Evolutionary conservation across 208 protist genomes (phyloP).

Genomic region (Wallacemonas collosoma): DNA sequence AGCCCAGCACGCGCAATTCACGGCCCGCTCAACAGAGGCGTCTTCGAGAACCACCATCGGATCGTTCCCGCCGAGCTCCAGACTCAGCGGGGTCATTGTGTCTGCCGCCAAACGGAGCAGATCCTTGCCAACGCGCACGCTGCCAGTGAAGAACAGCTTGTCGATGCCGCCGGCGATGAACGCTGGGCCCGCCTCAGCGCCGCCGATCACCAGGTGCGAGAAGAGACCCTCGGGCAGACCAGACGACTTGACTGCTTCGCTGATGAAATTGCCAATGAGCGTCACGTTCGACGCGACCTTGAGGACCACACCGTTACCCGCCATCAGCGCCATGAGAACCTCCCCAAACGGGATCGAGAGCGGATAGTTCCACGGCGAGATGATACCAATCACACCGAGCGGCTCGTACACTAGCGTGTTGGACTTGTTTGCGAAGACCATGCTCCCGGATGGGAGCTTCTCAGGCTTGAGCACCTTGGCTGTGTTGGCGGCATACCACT

Average conservation of each 20-base stretch:
- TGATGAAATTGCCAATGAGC: constrained; percentile 67
- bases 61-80: constrained; percentile 90
- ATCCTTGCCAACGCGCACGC: constrained; percentile 75
- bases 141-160: constrained; percentile 90
- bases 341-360: constrained; percentile 86
- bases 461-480: constrained; percentile 43
- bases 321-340: constrained; percentile 82
- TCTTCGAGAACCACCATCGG: constrained; percentile 79
- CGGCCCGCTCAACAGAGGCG: constrained; percentile 74
- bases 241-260: constrained; percentile 52
- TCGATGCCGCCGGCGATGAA: constrained; percentile 52
- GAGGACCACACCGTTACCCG: constrained; percentile 77
- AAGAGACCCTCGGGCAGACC: constrained; percentile 70
- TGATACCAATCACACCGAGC: constrained; percentile 83
- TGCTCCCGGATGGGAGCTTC: constrained; percentile 46
- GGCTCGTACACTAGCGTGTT: constrained; percentile 80
- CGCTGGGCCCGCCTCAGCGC: constrained; percentile 41
- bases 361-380: constrained; percentile 91
- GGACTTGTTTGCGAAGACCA: constrained; percentile 78
- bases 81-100: constrained; percentile 70
- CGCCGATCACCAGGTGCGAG: constrained; percentile 49
- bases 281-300: constrained; percentile 72
- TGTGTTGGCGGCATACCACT: constrained; percentile 82
- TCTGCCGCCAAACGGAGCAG: constrained; percentile 72
- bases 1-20: constrained; percentile 81